Evolutionary conservation across 805 yeast genomes (phyloP), one percentile per base, ranked within the genome.

Genomic region (Candida caryicola): DNA sequence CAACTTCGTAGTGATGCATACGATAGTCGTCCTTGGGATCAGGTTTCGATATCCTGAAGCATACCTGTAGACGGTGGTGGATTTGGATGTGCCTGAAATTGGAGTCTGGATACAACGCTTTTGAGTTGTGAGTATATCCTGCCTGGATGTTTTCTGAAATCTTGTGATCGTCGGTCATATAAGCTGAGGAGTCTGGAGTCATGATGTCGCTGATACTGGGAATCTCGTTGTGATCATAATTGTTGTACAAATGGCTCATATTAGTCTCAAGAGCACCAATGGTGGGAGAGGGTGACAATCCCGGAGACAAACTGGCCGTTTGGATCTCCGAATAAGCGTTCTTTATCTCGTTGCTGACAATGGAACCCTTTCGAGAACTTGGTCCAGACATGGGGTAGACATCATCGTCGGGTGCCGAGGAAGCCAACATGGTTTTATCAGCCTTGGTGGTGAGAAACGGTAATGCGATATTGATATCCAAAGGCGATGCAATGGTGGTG

Each of bases 1-100:
- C 77, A 15, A 85, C 90, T 49, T 85, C 95, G 51, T 81, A 85
- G 55, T 85, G 90, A 50, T 82, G 88, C 63, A 78, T 60, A 44
- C 74, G 76, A 40, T 34, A 54, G 39, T 62, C 53, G 37, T 50
- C 71, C 33, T 60, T 54, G 0, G 76, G 71, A 41, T 81, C 84
- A 1, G 79, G 79, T 48, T 74, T 79, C 9, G 85, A 77, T 18
- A 85, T 77, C 40, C 93, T 65, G 40, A 85, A 73, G 49, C 84
- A 78, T 4, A 85, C 72, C 54, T 85, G 93, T 34, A 85, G 57
- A 34, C 89, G 66, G 56, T 85, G 95, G 39, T 74, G 71, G 13
- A 83, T 69, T 46, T 73, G 77, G 31, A 85, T 70, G 50, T 80
- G 82, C 23, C 79, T 71, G 50, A 74, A 81, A 45, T 82, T 77